Evolutionary conservation across 2,329 filamentous ascomycete genomes (phyloP).

Genomic region (Ceratocystis destructans): DNA sequence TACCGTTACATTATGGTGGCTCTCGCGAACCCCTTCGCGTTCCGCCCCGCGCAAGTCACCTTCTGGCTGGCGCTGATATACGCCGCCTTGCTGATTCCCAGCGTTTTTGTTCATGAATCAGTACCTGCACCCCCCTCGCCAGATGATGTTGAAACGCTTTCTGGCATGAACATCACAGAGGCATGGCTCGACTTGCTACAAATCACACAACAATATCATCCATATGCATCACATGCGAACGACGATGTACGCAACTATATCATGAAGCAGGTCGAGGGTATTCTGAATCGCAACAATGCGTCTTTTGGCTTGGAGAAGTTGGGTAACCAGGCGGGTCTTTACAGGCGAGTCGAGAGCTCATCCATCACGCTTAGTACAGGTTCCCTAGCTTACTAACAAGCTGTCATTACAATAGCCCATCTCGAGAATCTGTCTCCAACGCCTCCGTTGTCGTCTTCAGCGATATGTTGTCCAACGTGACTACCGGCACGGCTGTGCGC

Average conservation of each 20-base stretch:
- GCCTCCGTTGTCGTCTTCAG: conserved; percentile 56
- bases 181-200: conserved; percentile 73
- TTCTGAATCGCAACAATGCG: conserved; percentile 49
- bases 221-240: conserved; percentile 76
- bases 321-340: conserved; percentile 19
- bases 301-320: conserved; percentile 32
- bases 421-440: conserved; percentile 15
- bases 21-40: conserved; percentile 49
- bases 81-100: conserved; percentile 57
- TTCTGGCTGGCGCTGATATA: conserved; percentile 66
- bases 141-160: conserved; percentile 35
- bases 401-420: not conserved
- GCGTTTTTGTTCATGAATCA: conserved; percentile 60
- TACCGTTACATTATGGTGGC: not conserved
- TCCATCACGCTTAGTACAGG: not conserved
- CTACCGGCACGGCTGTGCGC: conserved; percentile 31
- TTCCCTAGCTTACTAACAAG: not conserved
- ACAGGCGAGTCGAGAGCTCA: conserved; percentile 8
- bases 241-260: conserved; percentile 68
- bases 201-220: conserved; percentile 65
- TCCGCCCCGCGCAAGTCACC: conserved; percentile 68
- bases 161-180: conserved; percentile 66
- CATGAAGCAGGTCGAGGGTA: conserved; percentile 53
- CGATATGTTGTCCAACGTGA: conserved; percentile 66
- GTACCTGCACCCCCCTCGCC: conserved; percentile 50